These are phyloP conservation scores for Aphanocladium album DNA, from an alignment of 2,329 filamentous ascomycete species.

Conservation along the genomic window DNA sequence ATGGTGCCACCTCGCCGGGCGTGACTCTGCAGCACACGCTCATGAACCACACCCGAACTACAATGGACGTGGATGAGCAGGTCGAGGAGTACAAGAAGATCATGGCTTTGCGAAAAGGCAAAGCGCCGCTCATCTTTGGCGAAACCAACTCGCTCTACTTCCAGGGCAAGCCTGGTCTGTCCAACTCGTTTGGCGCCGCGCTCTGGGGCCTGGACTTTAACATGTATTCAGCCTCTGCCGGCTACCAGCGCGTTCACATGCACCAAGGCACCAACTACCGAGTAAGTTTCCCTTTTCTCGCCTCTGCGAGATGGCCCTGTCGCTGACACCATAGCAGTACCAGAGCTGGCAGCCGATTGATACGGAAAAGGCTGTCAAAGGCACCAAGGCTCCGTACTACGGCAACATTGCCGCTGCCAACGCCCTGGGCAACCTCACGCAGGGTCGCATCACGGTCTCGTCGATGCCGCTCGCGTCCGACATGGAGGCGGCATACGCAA, in stretches of 20 bases:
- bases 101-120: conserved; percentile 4
- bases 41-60: conserved; percentile 56
- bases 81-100: conserved; percentile 42
- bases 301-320: background rate
- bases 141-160: conserved; percentile 60
- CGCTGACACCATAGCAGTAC: conserved; percentile 32
- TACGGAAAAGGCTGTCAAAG: conserved; percentile 43
- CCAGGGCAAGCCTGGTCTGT: conserved; percentile 55
- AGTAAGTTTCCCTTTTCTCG: conserved; percentile 18
- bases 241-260: conserved; percentile 56
- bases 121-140: conserved; percentile 32
- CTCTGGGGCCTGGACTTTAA: conserved; percentile 62
- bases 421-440: conserved; percentile 42
- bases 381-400: conserved; percentile 61
- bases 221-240: conserved; percentile 50
- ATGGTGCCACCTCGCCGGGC: conserved; percentile 49
- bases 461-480: conserved; percentile 38
- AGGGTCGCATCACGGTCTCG: conserved; percentile 37
- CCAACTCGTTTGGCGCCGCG: conserved; percentile 60
- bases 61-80: conserved; percentile 43
- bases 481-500: conserved; percentile 50
- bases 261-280: conserved; percentile 60
- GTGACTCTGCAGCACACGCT: conserved; percentile 57
- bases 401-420: conserved; percentile 55
- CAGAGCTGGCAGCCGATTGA: conserved; percentile 54